phyloP scores from a whole-genome alignment of 805 yeast genomes.

The Candida lessepsii region DNA sequence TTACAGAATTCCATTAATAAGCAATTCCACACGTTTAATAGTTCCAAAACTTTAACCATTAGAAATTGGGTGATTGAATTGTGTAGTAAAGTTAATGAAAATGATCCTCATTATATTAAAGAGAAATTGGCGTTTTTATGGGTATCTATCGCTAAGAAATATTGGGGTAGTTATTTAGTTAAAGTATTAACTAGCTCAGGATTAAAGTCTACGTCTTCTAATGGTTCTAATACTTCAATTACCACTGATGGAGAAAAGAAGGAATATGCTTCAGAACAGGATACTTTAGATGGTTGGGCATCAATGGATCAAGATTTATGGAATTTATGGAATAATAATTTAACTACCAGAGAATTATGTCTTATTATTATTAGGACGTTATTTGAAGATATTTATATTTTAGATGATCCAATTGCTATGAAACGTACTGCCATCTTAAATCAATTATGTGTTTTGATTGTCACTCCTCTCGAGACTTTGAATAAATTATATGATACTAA shows the following conservation, averaged over 20 bases:
- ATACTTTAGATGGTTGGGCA: constrained; percentile 69
- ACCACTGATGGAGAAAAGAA: constrained; percentile 18
- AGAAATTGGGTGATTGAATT: constrained; percentile 85
- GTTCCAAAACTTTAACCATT: constrained; percentile 61
- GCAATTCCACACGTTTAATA: constrained; percentile 54
- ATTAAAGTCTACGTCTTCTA: neutral
- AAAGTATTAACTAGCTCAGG: constrained; percentile 18
- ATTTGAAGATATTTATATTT: constrained; percentile 87
- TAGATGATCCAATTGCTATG: constrained; percentile 89
- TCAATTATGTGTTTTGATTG: constrained; percentile 80
- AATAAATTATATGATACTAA: constrained; percentile 63
- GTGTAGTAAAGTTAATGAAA: constrained; percentile 52
- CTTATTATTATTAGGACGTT: constrained; percentile 77
- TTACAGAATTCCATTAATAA: constrained; percentile 68
- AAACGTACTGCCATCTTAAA: constrained; percentile 73
- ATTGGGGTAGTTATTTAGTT: constrained; percentile 79
- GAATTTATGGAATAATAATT: constrained; percentile 67
- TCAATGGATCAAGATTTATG: constrained; percentile 80
- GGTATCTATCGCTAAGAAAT: constrained; percentile 87
- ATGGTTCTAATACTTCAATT: constrained; percentile 2
- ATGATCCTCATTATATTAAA: constrained; percentile 85
- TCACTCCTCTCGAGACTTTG: constrained; percentile 68
- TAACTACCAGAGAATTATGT: constrained; percentile 70
- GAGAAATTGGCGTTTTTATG: constrained; percentile 88
- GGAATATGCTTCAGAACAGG: constrained; percentile 37